Evolutionary conservation across 495 filamentous ascomycete species (phyloP).

Genomic region (Lineolata rhizophorae): DNA sequence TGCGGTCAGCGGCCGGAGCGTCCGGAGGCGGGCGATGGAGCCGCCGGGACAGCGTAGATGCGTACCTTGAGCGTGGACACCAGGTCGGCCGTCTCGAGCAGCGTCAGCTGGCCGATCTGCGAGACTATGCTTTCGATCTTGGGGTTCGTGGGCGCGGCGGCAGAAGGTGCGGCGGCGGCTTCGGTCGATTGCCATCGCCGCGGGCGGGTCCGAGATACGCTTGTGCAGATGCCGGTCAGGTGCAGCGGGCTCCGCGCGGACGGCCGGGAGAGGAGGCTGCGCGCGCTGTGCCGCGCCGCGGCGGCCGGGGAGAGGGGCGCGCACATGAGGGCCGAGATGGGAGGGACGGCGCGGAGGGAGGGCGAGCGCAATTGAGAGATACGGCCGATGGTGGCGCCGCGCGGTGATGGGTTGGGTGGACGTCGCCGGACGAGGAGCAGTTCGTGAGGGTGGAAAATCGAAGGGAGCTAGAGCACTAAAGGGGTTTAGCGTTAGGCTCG

Average conservation of each 20-base stretch:
- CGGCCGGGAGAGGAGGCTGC: constrained; percentile 8
- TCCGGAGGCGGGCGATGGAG: background rate
- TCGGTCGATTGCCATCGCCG: constrained; percentile 57
- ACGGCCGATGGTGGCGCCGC: too few relatives aligned
- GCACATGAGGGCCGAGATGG: too few relatives aligned
- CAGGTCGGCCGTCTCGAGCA: constrained; percentile 90
- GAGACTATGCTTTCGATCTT: constrained; percentile 90
- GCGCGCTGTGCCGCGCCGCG: constrained; percentile 31
- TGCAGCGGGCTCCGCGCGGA: background rate
- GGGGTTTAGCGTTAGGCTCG: too few relatives aligned
- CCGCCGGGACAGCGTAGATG: background rate
- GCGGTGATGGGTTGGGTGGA: too few relatives aligned
- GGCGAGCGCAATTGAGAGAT: too few relatives aligned
- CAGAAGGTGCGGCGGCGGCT: too few relatives aligned
- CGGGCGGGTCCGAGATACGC: too few relatives aligned
- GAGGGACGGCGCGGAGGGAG: too few relatives aligned
- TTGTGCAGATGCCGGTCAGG: too few relatives aligned
- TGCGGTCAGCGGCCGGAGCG: constrained; percentile 11
- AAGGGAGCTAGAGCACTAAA: too few relatives aligned
- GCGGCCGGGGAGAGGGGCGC: background rate
- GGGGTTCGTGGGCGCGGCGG: constrained; percentile 38
- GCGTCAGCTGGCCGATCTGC: constrained; percentile 91
- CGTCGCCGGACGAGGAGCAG: too few relatives aligned
- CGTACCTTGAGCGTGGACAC: constrained; percentile 76
- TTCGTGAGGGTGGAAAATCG: too few relatives aligned